These are phyloP conservation scores for Salix udensis DNA, from an alignment of 345 rosid species.

Conservation along the genomic window DNA sequence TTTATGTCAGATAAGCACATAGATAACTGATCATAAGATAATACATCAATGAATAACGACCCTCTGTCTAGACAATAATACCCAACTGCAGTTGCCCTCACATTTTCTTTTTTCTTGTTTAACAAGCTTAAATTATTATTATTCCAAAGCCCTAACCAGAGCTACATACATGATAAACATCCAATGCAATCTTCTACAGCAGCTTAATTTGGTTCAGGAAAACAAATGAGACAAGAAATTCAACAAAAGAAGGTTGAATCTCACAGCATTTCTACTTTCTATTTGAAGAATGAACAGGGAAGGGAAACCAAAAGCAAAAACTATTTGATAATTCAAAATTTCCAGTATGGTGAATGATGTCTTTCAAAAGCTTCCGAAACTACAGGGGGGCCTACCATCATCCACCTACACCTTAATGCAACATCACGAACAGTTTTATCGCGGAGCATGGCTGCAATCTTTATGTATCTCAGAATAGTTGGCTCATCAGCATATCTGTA, in stretches of 20 bases:
- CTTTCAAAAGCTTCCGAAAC: constrained; percentile 5
- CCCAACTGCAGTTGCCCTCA: not conserved
- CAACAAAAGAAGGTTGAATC: not conserved
- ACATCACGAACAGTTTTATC: constrained; percentile 93
- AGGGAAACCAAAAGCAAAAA: not conserved
- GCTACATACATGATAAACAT: not conserved
- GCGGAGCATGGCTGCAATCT: constrained; percentile 71
- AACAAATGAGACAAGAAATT: not conserved
- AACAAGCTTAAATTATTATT: not conserved
- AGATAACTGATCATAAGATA: not conserved
- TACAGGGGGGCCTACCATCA: constrained; percentile 51
- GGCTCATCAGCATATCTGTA: constrained; percentile 68
- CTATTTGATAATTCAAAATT: not conserved
- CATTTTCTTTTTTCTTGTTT: not conserved
- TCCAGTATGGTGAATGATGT: not conserved
- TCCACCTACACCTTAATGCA: constrained; percentile 95
- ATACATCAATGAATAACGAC: not conserved
- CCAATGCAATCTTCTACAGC: not conserved
- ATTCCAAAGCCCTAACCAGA: not conserved
- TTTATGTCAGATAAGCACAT: not conserved
- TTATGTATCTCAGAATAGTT: constrained; percentile 76
- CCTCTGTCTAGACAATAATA: not conserved
- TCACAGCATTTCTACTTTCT: not conserved
- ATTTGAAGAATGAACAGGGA: not conserved
- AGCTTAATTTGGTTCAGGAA: not conserved